Conservation (phyloP, 306 rosid genomes). For the Alnus rubra region DNA sequence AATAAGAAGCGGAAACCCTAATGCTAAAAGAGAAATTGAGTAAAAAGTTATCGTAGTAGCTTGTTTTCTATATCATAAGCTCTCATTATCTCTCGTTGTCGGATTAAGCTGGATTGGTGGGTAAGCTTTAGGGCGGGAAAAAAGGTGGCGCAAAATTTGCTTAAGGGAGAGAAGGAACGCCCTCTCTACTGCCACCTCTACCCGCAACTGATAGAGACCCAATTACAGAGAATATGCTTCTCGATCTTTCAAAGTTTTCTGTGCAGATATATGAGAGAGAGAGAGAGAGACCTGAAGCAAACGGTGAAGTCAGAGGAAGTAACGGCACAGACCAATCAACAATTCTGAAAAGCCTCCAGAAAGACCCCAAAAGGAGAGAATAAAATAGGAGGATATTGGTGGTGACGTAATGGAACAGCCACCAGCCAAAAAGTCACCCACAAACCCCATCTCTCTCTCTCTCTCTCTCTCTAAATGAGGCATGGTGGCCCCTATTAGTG, state of each 20-base stretch:
- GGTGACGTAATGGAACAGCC: slow-evolving; percentile 74
- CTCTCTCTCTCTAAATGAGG: slow-evolving; percentile 22
- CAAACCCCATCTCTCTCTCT: neutral
- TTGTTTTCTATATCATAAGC: slow-evolving; percentile 24
- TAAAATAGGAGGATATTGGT: slow-evolving; percentile 24
- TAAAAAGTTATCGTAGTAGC: neutral
- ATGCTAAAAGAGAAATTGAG: neutral
- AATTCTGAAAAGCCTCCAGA: slow-evolving; percentile 40
- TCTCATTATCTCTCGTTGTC: slow-evolving; percentile 37
- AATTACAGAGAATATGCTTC: neutral
- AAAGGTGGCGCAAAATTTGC: slow-evolving; percentile 47
- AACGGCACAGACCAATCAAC: slow-evolving; percentile 41
- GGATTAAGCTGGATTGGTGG: slow-evolving; percentile 61
- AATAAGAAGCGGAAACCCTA: slow-evolving; percentile 47
- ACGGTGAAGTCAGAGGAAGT: slow-evolving; percentile 31
- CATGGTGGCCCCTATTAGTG: slow-evolving; percentile 42
- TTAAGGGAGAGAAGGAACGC: slow-evolving; percentile 30
- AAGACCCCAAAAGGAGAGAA: slow-evolving; percentile 35
- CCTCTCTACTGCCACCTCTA: slow-evolving; percentile 43
- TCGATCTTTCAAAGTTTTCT: no score
- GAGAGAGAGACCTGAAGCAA: neutral
- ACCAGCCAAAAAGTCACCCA: slow-evolving; percentile 38
- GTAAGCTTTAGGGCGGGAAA: slow-evolving; percentile 53
- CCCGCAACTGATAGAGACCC: slow-evolving; percentile 69
- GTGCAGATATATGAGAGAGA: neutral